Base-by-base conservation (phyloP, 2,329 filamentous ascomycete species). In the Trichoderma aggressivum region DNA sequence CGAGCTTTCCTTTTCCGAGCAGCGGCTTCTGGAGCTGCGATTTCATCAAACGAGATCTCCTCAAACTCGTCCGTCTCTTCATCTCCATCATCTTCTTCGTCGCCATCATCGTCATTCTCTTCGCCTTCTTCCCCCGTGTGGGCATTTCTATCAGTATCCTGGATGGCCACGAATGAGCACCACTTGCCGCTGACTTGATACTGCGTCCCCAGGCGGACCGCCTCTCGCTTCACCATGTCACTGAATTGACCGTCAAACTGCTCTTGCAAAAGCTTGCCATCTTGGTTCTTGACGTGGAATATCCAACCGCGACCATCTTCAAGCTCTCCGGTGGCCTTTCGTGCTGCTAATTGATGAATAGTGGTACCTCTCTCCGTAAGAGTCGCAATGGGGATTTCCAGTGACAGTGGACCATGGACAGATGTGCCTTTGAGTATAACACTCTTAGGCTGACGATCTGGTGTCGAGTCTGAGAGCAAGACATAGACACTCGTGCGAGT, bases 241-340 rank as follows among this genome's bases (percentile, higher is more conserved):
- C 84, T 79, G 76, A 90, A 90, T 5, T 83, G 84, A 18, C 83
- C 83, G 5, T 83, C 78, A 55, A 86, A 82, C 61, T 82, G 80
- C 6, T 87, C 79, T 50, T 84, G 85, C 21, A 90, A 76, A 0
- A 81, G 76, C 7, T 81, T 80, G 1, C 84, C 84, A 3, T 80
- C 78, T 0, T 77, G 72, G 18, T 85, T 82, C 71, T 84, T 88
- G 11, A 84, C 84, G 18, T 89, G 80, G 59, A 79, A 80, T 43
- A 91, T 80, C 90, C 91, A 93, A 14, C 91, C 91, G 28, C 90
- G 85, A 0, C 88, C 88, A 77, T 92, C 87, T 78, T 94, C 91
- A 0, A 94, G 85, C 73, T 94, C 92, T 60, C 87, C 83, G 18
- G 91, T 84, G 2, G 89, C 89, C 77, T 90, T 92, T 69, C 88